Evolutionary conservation across 2,329 filamentous ascomycete species (phyloP).

Genomic region (Paraphaeosphaeria sporulosa): DNA sequence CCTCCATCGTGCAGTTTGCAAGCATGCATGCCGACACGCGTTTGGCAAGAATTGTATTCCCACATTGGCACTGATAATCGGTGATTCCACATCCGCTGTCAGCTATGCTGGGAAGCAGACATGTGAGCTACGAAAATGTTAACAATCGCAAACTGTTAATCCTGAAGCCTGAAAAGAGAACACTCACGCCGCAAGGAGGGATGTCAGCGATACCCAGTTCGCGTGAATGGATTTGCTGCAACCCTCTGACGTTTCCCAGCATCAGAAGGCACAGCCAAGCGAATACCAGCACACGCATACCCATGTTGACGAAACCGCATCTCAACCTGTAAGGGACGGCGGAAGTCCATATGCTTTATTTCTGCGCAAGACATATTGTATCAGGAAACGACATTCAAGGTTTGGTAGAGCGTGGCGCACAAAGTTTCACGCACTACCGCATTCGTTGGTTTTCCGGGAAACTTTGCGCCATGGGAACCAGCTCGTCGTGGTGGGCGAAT

Average conservation of each 20-base stretch:
- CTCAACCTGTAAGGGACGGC: background rate
- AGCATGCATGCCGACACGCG: constrained; percentile 31
- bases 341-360: background rate
- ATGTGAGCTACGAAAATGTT: background rate
- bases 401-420: background rate
- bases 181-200: constrained; percentile 14
- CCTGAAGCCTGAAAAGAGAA: background rate
- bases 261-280: background rate
- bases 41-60: constrained; percentile 17
- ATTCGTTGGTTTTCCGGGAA: background rate
- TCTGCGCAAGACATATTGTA: too few relatives aligned
- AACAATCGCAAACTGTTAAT: background rate
- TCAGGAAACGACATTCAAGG: background rate
- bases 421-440: background rate
- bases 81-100: constrained; percentile 22
- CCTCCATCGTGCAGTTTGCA: constrained; percentile 37
- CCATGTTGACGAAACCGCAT: background rate
- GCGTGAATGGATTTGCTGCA: background rate
- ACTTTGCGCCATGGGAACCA: background rate
- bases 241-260: background rate
- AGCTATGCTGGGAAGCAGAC: constrained; percentile 13
- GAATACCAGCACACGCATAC: constrained; percentile 5
- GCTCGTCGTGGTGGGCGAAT: background rate
- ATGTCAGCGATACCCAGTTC: constrained; percentile 8
- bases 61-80: constrained; percentile 29